Conservation (phyloP, 2,329 filamentous ascomycete genomes). For the Aureobasidium sp. region DNA sequence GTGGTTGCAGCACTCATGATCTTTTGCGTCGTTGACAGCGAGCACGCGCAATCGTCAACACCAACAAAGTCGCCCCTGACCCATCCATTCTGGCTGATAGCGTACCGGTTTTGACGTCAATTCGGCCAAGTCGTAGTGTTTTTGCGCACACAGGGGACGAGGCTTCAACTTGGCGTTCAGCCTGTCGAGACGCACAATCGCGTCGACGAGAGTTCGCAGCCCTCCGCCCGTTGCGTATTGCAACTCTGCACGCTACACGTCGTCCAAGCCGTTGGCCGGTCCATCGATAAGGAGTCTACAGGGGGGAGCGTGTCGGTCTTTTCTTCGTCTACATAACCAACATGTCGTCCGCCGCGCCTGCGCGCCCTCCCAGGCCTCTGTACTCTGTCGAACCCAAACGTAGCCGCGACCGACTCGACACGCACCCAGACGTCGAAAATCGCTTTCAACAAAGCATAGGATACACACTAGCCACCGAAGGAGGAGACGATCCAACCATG, state of each 20-base stretch:
- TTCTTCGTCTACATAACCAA: neutral
- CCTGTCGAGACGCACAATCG: neutral
- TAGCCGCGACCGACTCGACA: neutral
- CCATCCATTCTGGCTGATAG: neutral
- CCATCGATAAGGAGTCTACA: constrained; percentile 9
- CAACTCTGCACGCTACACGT: neutral
- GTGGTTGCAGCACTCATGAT: neutral
- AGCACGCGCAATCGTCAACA: neutral
- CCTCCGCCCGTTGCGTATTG: neutral
- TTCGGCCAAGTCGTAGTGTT: neutral
- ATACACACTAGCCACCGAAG: constrained; percentile 10
- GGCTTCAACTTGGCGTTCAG: constrained; percentile 1
- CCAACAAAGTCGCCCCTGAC: neutral
- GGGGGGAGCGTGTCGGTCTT: neutral
- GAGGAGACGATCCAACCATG: neutral
- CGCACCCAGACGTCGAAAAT: neutral
- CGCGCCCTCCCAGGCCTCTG: neutral
- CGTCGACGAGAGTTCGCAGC: neutral
- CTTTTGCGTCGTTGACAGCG: neutral
- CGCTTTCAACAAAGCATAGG: constrained; percentile 9
- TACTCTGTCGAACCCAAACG: neutral
- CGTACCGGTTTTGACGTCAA: constrained; percentile 9
- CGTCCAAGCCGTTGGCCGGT: neutral
- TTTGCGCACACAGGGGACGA: neutral
- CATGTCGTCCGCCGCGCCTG: neutral